Percentiles rank a stretch among this genome's conserved stretches.
These are phyloP conservation scores for Cochlearia excelsa DNA, from an alignment of 345 rosid species.

Conservation along the genomic window DNA sequence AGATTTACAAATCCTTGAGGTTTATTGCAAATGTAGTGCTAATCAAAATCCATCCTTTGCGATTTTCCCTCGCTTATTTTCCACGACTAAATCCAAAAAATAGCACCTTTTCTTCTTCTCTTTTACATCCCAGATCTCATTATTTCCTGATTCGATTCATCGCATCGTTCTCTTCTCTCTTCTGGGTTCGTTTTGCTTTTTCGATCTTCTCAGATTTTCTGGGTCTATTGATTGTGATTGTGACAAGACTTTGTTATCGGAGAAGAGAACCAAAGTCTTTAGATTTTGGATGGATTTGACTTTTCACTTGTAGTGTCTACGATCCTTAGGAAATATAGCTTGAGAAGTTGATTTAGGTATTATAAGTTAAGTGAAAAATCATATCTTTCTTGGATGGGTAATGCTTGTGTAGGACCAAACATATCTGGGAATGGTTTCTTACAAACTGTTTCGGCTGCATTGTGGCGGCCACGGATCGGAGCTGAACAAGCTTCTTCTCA, in stretches of 20 bases:
- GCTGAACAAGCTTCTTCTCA: slow-evolving; percentile 43
- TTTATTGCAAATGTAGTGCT: slow-evolving; percentile 8
- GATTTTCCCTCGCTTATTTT: neutral
- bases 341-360: slow-evolving; percentile 26
- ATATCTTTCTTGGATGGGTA: slow-evolving; percentile 53
- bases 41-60: neutral
- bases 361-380: neutral
- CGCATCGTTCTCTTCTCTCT: slow-evolving; percentile 13
- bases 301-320: slow-evolving; percentile 21
- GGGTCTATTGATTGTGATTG: neutral
- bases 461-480: slow-evolving; percentile 63
- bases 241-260: neutral
- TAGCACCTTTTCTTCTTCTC: neutral
- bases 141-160: slow-evolving; percentile 20
- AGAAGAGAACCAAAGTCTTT: no score
- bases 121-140: slow-evolving; percentile 21
- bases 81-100: neutral
- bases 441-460: slow-evolving; percentile 72
- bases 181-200: slow-evolving; percentile 19
- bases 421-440: slow-evolving; percentile 61
- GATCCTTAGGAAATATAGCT: slow-evolving; percentile 11
- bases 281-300: no score
- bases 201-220: neutral
- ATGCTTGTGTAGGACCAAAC: slow-evolving; percentile 79
- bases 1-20: neutral